These are phyloP conservation scores for Cutaneotrichosporon sp. DNA, from an alignment of 1,284 basidiomycete species.

Conservation along the genomic window DNA sequence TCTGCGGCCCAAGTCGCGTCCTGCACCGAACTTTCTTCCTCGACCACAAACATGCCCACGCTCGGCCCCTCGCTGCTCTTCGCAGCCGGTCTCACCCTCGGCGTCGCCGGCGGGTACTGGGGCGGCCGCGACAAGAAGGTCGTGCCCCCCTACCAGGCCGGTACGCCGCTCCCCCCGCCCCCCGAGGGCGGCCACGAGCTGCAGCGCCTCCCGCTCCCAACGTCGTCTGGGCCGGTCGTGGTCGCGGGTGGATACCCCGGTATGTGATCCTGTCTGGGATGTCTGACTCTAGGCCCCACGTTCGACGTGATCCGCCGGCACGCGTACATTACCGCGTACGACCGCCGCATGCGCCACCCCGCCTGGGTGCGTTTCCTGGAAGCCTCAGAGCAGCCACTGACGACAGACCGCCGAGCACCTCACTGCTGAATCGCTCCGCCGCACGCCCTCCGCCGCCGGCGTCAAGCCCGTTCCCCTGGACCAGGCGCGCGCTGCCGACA, in stretches of 20 bases:
- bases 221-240: constrained; percentile 37
- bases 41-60: constrained; percentile 38
- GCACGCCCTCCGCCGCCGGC: constrained; percentile 52
- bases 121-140: constrained; percentile 30
- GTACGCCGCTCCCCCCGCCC: constrained; percentile 28
- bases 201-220: constrained; percentile 27
- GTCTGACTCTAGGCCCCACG: constrained; percentile 66
- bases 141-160: constrained; percentile 1
- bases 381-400: constrained; percentile 18
- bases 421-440: constrained; percentile 70
- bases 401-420: constrained; percentile 86
- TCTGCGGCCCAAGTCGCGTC: no score
- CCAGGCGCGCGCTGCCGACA: constrained; percentile 41
- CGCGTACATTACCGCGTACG: constrained; percentile 87
- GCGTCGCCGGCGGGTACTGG: constrained; percentile 45
- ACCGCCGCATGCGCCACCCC: constrained; percentile 85
- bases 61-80: constrained; percentile 52
- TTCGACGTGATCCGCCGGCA: constrained; percentile 75
- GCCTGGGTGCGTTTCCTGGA: constrained; percentile 70
- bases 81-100: constrained; percentile 50
- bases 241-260: constrained; percentile 48
- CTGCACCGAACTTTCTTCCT: background rate
- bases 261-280: constrained; percentile 25
- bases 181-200: constrained; percentile 28
- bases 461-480: constrained; percentile 39